Base-by-base conservation (phyloP, 78 protist species). In the Tieghemostelium lacteum region DNA sequence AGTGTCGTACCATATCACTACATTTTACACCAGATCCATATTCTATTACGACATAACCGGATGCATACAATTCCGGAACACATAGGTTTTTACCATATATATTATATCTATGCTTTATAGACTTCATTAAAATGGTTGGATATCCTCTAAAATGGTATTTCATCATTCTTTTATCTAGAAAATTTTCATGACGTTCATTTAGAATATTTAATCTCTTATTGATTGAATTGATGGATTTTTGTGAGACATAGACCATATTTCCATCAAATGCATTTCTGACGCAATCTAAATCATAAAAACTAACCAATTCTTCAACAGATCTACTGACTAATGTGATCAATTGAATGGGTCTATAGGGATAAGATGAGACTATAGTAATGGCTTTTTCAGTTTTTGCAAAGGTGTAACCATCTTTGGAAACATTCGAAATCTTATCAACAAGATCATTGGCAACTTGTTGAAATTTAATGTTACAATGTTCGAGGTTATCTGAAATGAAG, bases 141-240 rank as follows among this genome's bases (percentile, higher is more conserved):
- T n/a, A n/a, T n/a, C 75, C 75, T 33, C 75, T 37, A 28, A 33
- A 67, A 28, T 14, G 3, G 14, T 67, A 67, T 5, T 67, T 67
- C 39, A 40, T 40, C 29, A 67, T 20, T 28, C 75, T 37, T 24
- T 67, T 45, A 45, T 67, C 42, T 0, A 24, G 37, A 5, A 16
- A 17, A 16, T 42, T 37, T 26, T 24, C 36, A 33, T 40, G 10
- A 40, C 37, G 14, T 0, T 54, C 60, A 20, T 37, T 37, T 28
- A 67, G 39, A 37, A 42, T 42, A 67, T 67, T 67, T 28, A 67
- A 24, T 42, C 75, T 40, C 8, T 67, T 67, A 20, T 67, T 67
- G 19, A 67, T 40, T 3, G 75, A 22, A 19, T 67, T 67, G 31
- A 67, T 28, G 0, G 75, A 19, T n/a, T 58, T n/a, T 12, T 54